Percentiles rank a stretch among this genome's conserved stretches.
Evolutionary conservation across 2,329 filamentous ascomycete species (phyloP).

Genomic region (Talaromyces islandicus): DNA sequence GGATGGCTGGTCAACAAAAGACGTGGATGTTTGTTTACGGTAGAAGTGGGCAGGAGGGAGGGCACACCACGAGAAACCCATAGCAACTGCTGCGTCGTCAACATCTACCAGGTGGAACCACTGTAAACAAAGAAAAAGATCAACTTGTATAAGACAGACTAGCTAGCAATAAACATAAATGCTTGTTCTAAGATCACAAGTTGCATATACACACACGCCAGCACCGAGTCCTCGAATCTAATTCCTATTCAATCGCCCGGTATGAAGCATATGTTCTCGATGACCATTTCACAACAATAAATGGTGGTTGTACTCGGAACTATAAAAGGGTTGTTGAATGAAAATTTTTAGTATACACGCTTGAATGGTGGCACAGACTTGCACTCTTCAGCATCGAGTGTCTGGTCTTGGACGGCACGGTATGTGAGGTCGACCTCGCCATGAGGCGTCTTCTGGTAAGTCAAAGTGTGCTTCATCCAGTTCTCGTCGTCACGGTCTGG

Average conservation of each 20-base stretch:
- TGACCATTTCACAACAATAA: not conserved
- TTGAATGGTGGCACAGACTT: slow-evolving; percentile 95
- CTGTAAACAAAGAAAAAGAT: not conserved
- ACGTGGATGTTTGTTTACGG: not conserved
- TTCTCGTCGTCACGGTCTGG: slow-evolving; percentile 91
- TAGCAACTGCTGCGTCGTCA: not conserved
- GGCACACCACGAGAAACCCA: not conserved
- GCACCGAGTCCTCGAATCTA: slow-evolving; percentile 1
- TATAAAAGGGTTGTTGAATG: not conserved
- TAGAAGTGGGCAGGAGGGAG: not conserved
- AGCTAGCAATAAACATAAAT: slow-evolving; percentile 1
- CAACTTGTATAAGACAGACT: not conserved
- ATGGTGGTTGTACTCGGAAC: not conserved
- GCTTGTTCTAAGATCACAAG: slow-evolving; percentile 4
- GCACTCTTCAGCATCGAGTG: slow-evolving; percentile 93
- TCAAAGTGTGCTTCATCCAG: slow-evolving; percentile 99
- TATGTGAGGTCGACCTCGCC: slow-evolving; percentile 81
- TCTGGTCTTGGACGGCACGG: slow-evolving; percentile 73
- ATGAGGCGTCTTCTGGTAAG: slow-evolving; percentile 90
- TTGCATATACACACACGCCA: slow-evolving; percentile 8
- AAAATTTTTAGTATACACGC: slow-evolving; percentile 45
- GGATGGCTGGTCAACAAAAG: not conserved
- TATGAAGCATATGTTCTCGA: not conserved
- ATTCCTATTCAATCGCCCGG: not conserved
- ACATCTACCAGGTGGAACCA: not conserved